Conservation (phyloP, 176 grass and related monocot species). For the Oryza meyeriana region DNA sequence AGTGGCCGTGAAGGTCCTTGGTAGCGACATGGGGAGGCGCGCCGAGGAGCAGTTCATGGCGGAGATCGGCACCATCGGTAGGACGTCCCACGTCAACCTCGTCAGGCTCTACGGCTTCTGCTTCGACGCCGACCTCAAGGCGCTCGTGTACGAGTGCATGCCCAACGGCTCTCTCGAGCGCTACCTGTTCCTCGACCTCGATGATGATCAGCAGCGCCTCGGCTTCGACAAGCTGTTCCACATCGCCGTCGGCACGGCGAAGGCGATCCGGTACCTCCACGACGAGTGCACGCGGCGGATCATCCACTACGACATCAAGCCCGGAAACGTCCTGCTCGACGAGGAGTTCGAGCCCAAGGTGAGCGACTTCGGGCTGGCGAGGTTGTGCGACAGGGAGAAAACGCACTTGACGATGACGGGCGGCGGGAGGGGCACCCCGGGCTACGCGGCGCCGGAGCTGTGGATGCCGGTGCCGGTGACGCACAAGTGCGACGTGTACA, state of each 20-base stretch:
- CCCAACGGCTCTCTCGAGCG: conserved; percentile 63
- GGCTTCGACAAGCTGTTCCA: conserved; percentile 21
- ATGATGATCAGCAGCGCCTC: neutral
- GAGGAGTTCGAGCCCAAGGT: conserved; percentile 30
- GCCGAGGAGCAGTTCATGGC: conserved; percentile 75
- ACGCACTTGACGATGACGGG: conserved; percentile 16
- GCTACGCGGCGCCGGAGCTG: no score
- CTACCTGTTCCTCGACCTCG: conserved; percentile 10
- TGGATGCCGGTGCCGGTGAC: no score
- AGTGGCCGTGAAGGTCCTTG: conserved; percentile 32
- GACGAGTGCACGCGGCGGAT: conserved; percentile 34
- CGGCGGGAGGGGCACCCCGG: conserved; percentile 1
- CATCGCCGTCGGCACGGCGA: conserved; percentile 37
- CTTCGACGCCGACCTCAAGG: conserved; percentile 56
- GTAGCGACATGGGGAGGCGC: neutral
- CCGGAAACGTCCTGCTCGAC: conserved; percentile 28
- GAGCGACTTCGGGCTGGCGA: conserved; percentile 36
- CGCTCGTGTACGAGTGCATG: conserved; percentile 73
- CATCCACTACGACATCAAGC: conserved; percentile 50
- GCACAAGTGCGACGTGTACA: no score
- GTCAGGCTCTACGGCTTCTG: conserved; percentile 83
- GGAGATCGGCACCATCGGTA: conserved; percentile 59
- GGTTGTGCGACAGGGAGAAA: conserved; percentile 20
- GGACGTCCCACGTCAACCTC: conserved; percentile 72
- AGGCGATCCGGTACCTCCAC: conserved; percentile 39